Conservation (phyloP, 2,329 filamentous ascomycete species). For the Colletotrichum limetticola region DNA sequence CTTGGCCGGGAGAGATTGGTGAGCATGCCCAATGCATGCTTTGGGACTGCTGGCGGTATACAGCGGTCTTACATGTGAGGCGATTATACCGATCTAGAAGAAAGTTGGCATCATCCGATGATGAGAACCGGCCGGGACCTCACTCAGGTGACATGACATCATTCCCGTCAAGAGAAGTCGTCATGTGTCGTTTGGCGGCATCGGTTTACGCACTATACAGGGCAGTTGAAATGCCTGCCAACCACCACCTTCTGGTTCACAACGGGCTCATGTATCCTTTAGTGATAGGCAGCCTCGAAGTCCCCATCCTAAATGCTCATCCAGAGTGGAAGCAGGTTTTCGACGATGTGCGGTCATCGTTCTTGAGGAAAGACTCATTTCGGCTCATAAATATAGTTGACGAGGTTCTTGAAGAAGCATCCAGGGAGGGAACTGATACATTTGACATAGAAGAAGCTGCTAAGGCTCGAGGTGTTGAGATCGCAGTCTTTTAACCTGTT, state of each 20-base stretch:
- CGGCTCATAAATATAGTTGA: slow-evolving; percentile 1
- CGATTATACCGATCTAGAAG: slow-evolving; percentile 8
- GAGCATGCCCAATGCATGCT: slow-evolving; percentile 41
- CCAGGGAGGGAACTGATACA: slow-evolving; percentile 19
- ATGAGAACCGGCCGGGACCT: not conserved
- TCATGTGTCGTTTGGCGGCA: slow-evolving; percentile 40
- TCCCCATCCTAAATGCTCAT: slow-evolving; percentile 33
- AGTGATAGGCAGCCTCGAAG: slow-evolving; percentile 40
- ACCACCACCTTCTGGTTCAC: slow-evolving; percentile 36
- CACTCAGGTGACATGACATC: not conserved
- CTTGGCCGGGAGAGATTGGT: slow-evolving; percentile 41
- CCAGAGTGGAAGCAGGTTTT: slow-evolving; percentile 36
- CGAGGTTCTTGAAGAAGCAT: slow-evolving; percentile 28
- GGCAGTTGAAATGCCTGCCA: slow-evolving; percentile 28
- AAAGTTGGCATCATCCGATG: not conserved
- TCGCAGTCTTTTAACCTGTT: slow-evolving; percentile 29
- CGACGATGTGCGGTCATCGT: slow-evolving; percentile 11
- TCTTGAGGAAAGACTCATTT: slow-evolving; percentile 20
- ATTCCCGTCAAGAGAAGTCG: slow-evolving; percentile 33
- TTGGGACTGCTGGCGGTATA: slow-evolving; percentile 42
- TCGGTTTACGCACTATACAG: slow-evolving; percentile 39
- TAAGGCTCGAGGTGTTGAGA: slow-evolving; percentile 20
- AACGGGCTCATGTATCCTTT: slow-evolving; percentile 43
- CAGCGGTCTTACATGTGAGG: slow-evolving; percentile 39
- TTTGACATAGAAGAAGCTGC: slow-evolving; percentile 34